Conservation (phyloP, 768 basidiomycete species). For the Trametes punicea region DNA sequence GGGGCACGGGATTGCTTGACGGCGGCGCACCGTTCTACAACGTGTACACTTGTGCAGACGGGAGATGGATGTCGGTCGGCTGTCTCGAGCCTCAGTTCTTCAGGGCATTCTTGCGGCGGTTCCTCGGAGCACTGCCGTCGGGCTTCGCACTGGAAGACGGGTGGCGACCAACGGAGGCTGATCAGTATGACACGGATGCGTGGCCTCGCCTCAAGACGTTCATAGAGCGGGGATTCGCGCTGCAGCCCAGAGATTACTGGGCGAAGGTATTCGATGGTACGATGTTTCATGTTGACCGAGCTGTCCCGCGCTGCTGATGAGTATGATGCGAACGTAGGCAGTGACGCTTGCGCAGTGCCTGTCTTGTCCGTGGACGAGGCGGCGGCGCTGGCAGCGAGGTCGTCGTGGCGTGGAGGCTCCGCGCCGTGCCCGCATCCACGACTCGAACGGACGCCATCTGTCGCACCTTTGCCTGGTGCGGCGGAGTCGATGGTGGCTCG, state of each 20-base stretch:
- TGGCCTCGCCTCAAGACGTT: constrained; percentile 61
- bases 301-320: background rate
- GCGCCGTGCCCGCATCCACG: constrained; percentile 23
- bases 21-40: constrained; percentile 79
- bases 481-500: background rate
- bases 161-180: constrained; percentile 52
- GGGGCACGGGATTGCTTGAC: constrained; percentile 44
- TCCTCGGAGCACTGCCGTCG: constrained; percentile 47
- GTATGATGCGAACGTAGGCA: constrained; percentile 39
- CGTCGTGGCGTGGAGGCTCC: background rate
- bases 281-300: constrained; percentile 12
- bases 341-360: constrained; percentile 70
- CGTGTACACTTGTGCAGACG: constrained; percentile 70
- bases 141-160: constrained; percentile 42
- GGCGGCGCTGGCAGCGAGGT: constrained; percentile 34
- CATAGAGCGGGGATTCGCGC: constrained; percentile 60
- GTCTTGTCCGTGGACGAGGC: constrained; percentile 67
- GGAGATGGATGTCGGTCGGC: constrained; percentile 72
- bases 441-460: constrained; percentile 23
- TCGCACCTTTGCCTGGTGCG: background rate
- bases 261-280: constrained; percentile 60
- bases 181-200: constrained; percentile 43
- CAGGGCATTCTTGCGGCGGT: constrained; percentile 52
- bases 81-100: constrained; percentile 77
- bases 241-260: constrained; percentile 67